Evolutionary conservation across 768 basidiomycete species (phyloP).

Genomic region (Hericium coralloides): DNA sequence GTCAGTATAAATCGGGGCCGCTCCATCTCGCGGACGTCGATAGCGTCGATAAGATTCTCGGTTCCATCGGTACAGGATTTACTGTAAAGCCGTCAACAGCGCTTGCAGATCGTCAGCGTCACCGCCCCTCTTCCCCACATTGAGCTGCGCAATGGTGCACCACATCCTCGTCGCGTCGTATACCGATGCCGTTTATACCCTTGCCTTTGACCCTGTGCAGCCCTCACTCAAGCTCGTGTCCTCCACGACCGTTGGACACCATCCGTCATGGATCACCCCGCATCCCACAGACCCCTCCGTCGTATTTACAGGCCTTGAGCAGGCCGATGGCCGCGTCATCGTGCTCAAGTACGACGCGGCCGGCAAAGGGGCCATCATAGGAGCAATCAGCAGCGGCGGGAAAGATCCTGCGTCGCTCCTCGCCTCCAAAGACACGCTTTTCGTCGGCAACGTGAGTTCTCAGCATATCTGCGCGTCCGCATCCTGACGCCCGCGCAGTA

Average conservation of each 20-base stretch:
- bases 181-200: conserved; percentile 50
- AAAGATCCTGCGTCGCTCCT: conserved; percentile 56
- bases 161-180: conserved; percentile 59
- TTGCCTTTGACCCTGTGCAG: conserved; percentile 48
- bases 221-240: conserved; percentile 37
- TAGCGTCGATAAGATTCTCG: background rate
- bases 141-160: conserved; percentile 15
- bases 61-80: background rate
- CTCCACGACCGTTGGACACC: conserved; percentile 41
- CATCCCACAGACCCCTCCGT: conserved; percentile 49
- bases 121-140: background rate
- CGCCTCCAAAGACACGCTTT: conserved; percentile 45
- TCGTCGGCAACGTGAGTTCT: conserved; percentile 64
- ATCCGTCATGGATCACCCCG: conserved; percentile 70
- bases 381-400: conserved; percentile 44
- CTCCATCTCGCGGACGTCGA: background rate
- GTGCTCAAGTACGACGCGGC: conserved; percentile 49
- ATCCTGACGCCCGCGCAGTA: conserved; percentile 38
- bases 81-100: background rate
- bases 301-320: conserved; percentile 59
- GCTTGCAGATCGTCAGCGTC: background rate
- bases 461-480: background rate
- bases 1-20: background rate
- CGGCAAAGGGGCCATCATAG: conserved; percentile 44
- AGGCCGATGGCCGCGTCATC: conserved; percentile 53